Percentiles rank a stretch among this genome's conserved stretches.
These are phyloP conservation scores for Gynochthodes officinalis DNA, from an alignment of 257 asterid genomes.

Conservation along the genomic window DNA sequence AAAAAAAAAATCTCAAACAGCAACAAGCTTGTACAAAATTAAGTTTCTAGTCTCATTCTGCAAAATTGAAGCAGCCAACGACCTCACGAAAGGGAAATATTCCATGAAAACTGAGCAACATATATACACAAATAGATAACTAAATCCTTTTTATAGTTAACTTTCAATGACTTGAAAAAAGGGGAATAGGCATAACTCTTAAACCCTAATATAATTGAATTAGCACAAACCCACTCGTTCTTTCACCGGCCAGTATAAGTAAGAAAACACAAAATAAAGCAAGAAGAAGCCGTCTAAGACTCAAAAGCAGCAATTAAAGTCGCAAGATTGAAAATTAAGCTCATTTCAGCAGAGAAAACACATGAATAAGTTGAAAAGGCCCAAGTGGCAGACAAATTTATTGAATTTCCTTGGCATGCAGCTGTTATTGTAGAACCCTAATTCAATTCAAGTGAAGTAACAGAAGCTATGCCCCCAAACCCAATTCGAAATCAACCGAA, in stretches of 20 bases:
- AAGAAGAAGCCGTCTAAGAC: neutral
- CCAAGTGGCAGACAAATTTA: neutral
- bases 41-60: no score
- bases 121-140: no score
- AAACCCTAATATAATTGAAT: slow-evolving; percentile 6
- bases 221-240: neutral
- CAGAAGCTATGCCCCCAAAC: neutral
- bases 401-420: neutral
- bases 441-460: slow-evolving; percentile 12
- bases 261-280: neutral
- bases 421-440: slow-evolving; percentile 28
- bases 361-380: neutral
- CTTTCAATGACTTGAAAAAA: no score
- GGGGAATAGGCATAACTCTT: no score
- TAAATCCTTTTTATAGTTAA: no score
- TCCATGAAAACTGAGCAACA: neutral
- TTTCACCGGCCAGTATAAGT: neutral
- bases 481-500: neutral
- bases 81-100: neutral
- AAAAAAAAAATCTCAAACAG: no score
- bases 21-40: no score
- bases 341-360: neutral
- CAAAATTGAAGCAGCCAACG: neutral
- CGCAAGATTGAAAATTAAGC: neutral
- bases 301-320: neutral